Evolutionary conservation across 2,329 filamentous ascomycete genomes (phyloP).

Genomic region (Colletotrichum liaoningense): DNA sequence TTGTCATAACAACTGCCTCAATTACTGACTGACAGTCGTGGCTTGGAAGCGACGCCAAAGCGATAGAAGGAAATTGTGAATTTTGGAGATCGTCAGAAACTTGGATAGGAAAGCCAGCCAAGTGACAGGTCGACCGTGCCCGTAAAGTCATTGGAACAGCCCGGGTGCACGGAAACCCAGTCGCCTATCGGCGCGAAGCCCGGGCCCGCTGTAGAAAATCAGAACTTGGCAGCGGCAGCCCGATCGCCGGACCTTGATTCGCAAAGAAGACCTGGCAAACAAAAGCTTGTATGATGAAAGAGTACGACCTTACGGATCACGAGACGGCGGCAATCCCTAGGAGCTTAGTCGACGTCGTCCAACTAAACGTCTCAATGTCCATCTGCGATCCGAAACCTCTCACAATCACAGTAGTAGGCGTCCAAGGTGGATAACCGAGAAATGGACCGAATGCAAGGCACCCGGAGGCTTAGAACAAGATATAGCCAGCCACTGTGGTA

Average conservation of each 20-base stretch:
- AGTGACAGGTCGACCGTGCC: too few relatives aligned
- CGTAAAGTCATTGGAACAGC: too few relatives aligned
- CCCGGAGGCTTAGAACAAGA: not conserved
- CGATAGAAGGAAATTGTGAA: too few relatives aligned
- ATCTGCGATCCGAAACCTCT: not conserved
- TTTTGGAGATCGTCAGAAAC: too few relatives aligned
- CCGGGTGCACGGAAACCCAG: too few relatives aligned
- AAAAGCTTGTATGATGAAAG: not conserved
- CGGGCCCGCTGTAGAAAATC: too few relatives aligned
- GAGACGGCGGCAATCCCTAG: too few relatives aligned
- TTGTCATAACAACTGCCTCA: not conserved
- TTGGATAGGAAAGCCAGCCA: too few relatives aligned
- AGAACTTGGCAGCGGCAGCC: not conserved
- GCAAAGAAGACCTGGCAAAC: not conserved
- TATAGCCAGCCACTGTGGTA: not conserved
- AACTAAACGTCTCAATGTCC: not conserved
- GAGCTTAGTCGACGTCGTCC: not conserved
- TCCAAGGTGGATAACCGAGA: not conserved
- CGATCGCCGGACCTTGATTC: not conserved
- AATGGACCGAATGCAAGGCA: not conserved
- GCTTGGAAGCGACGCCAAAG: too few relatives aligned
- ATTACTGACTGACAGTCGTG: not conserved
- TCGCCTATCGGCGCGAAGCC: too few relatives aligned
- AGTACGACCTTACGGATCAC: not conserved
- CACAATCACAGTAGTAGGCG: not conserved